A percentile compares a stretch with the other conserved stretches of the same genome.
Evolutionary conservation across 179 eudicot species (phyloP).

Genomic region (Corrigiola litoralis): DNA sequence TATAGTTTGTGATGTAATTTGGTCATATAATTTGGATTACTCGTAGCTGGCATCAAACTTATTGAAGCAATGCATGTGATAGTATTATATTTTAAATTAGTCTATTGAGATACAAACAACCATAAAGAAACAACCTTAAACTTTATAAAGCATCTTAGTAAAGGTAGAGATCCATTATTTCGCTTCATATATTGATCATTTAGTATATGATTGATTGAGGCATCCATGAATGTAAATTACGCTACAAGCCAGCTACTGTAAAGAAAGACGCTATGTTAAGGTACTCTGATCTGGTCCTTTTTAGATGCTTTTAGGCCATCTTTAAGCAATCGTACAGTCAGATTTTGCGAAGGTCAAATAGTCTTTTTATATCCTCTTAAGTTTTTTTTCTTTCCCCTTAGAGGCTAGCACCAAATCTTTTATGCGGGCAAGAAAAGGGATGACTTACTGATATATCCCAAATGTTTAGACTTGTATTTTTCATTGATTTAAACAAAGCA

Average conservation of each 20-base stretch:
- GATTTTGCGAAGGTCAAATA: too few species aligned
- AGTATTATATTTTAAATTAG: neutral
- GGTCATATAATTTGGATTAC: neutral
- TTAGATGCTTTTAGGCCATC: too few species aligned
- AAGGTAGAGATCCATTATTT: neutral
- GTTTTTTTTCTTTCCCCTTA: too few species aligned
- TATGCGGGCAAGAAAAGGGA: too few species aligned
- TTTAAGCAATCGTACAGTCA: too few species aligned
- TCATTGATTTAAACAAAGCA: too few species aligned
- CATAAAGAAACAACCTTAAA: conserved; percentile 5
- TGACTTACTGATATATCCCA: too few species aligned
- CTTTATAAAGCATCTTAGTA: neutral
- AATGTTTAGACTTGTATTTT: too few species aligned
- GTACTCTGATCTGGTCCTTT: too few species aligned
- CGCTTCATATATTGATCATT: neutral
- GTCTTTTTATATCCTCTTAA: too few species aligned
- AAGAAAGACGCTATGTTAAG: neutral
- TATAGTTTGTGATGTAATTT: neutral
- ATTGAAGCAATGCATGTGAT: conserved; percentile 4
- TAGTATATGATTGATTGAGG: neutral
- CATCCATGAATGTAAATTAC: neutral
- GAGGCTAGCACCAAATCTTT: too few species aligned
- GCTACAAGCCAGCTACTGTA: conserved; percentile 9
- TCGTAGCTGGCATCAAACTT: conserved; percentile 12
- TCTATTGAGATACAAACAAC: neutral